phyloP scores from a whole-genome alignment of 108 stramenopile species.

The Chaetoceros tenuissimus region DNA sequence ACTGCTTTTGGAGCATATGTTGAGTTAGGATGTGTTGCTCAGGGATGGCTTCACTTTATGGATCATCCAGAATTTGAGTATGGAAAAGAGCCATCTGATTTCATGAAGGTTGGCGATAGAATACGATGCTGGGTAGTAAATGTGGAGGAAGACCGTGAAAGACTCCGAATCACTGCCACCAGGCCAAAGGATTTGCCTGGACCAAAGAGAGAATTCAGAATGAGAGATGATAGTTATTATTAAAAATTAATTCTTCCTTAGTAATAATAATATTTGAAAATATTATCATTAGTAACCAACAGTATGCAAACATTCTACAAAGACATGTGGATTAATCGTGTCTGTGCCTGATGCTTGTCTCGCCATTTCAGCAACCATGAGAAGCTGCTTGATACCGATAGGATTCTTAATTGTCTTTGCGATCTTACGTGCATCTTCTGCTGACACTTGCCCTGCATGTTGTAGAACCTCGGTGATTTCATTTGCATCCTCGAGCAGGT shows the following conservation, averaged over 20 bases:
- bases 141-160: constrained; percentile 49
- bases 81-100: constrained; percentile 44
- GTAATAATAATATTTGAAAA: background rate
- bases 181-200: constrained; percentile 64
- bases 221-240: background rate
- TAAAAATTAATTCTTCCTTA: background rate
- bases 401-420: constrained; percentile 78
- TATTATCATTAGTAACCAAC: constrained; percentile 71
- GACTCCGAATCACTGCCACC: constrained; percentile 71
- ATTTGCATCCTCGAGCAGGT: constrained; percentile 71
- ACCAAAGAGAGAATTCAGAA: constrained; percentile 43
- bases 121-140: constrained; percentile 81
- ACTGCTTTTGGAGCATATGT: constrained; percentile 89
- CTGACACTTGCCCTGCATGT: constrained; percentile 68
- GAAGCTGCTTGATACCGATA: constrained; percentile 94
- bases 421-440: constrained; percentile 76
- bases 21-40: constrained; percentile 80
- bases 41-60: constrained; percentile 90
- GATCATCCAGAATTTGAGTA: constrained; percentile 75
- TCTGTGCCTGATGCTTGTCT: constrained; percentile 60
- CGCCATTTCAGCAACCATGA: constrained; percentile 97
- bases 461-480: constrained; percentile 83
- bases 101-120: constrained; percentile 64
- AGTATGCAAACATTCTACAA: constrained; percentile 95
- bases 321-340: constrained; percentile 76